These are phyloP conservation scores for Umbelopsis sp. DNA, from an alignment of 192 early-diverging fungal species.

Conservation along the genomic window DNA sequence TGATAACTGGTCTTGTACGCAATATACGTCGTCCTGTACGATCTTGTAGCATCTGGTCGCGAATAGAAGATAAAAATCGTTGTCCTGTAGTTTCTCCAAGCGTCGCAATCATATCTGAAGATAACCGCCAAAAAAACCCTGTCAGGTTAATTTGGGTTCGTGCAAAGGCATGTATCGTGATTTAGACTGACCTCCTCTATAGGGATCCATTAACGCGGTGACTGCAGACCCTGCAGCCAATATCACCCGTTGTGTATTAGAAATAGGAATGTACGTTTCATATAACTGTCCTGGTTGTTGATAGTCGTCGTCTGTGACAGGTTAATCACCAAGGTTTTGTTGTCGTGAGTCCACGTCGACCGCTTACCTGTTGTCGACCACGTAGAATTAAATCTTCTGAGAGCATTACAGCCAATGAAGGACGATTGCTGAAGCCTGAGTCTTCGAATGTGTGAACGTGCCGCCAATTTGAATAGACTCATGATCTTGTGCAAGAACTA, in stretches of 20 bases:
- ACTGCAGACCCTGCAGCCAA: slow-evolving; percentile 79
- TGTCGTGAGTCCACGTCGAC: neutral
- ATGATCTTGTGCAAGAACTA: neutral
- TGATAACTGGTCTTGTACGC: slow-evolving; percentile 78
- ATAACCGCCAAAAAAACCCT: neutral
- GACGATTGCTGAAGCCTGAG: neutral
- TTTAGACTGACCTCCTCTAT: slow-evolving; percentile 57
- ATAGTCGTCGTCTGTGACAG: slow-evolving; percentile 18
- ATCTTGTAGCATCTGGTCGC: slow-evolving; percentile 78
- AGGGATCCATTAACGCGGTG: slow-evolving; percentile 75
- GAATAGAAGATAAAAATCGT: slow-evolving; percentile 67
- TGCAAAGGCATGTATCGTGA: neutral
- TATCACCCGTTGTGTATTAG: slow-evolving; percentile 59
- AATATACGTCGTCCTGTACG: slow-evolving; percentile 81
- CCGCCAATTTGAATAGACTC: neutral
- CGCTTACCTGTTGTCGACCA: neutral
- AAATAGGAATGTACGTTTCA: slow-evolving; percentile 65
- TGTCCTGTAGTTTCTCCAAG: slow-evolving; percentile 89
- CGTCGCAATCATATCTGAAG: slow-evolving; percentile 80
- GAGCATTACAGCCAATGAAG: neutral
- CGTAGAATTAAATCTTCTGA: slow-evolving; percentile 1
- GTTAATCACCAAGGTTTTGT: neutral
- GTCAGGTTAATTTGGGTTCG: neutral
- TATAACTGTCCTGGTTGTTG: slow-evolving; percentile 50
- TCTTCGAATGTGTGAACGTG: neutral